Base-by-base conservation (phyloP, 2,329 filamentous ascomycete genomes). In the Leptodontidium sp. region DNA sequence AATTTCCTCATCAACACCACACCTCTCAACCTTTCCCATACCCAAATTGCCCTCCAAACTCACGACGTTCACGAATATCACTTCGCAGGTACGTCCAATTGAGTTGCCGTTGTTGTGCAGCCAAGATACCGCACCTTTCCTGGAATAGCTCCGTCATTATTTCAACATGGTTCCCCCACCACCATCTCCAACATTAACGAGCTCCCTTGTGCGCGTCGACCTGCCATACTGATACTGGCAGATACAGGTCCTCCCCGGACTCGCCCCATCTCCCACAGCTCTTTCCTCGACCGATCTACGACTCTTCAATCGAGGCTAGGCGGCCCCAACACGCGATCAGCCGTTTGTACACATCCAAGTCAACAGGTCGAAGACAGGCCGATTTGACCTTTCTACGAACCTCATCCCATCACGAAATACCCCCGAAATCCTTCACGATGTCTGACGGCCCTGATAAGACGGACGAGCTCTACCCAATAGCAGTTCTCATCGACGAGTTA, bases 401-500 rank as follows among this genome's bases (percentile, higher is more conserved):
- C 75, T 75, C 72, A 68, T 72, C 64, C 70, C 70, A 75, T 76
- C 74, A 73, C 71, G 71, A 59, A 70, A 75, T 65, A 50, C 71
- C 69, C 72, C 73, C 64, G 68, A 71, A 73, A 70, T 62, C 78
- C 78, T 81, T 83, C 88, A 87, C 82, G 82, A 98, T 98, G 95
- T 93, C 88, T 84, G 88, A 98, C 85, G 91, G 91, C 84, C 88
- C 91, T 82, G 93, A 91, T 84, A 90, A 95, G 86, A 97, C 91
- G 82, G 96, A 99, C 85, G 97, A 98, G 90, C 94, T 99, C 79
- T 99, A 98, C 84, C 96, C 96, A 81, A 99, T 99, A 86, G 96
- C 97, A 80, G 96, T 99, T 76, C 91, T 99, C 83, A 99, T 99
- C 84, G 96, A 99, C 83, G 96, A 99, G 89, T 88, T 99, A 79